phyloP scores from a whole-genome alignment of 495 filamentous ascomycete species.

The Penicillium fimorum region DNA sequence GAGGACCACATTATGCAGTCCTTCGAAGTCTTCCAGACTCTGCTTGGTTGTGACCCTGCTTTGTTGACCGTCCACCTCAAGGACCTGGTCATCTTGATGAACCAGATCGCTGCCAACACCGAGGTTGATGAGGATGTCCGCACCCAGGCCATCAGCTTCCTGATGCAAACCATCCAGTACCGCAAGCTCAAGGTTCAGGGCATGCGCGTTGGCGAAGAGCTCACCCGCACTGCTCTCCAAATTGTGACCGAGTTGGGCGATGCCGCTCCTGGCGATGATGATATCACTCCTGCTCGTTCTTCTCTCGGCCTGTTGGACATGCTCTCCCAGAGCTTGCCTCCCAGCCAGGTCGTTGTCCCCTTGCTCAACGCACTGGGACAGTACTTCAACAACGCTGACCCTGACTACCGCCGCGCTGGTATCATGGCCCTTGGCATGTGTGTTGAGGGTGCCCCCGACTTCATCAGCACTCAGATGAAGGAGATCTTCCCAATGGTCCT shows the following conservation, averaged over 20 bases:
- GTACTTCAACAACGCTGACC: conserved; percentile 69
- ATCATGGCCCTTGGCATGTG: conserved; percentile 90
- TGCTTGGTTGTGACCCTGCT: conserved; percentile 85
- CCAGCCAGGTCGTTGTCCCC: conserved; percentile 91
- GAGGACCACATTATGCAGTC: conserved; percentile 84
- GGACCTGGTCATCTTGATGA: conserved; percentile 91
- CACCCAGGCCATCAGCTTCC: conserved; percentile 85
- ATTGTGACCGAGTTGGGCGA: conserved; percentile 86
- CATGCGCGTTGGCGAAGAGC: conserved; percentile 75
- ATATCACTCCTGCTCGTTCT: conserved; percentile 83
- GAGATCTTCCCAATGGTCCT: conserved; percentile 84
- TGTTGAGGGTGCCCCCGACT: conserved; percentile 95
- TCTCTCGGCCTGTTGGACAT: conserved; percentile 86
- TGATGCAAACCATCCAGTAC: conserved; percentile 88
- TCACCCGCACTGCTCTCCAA: conserved; percentile 79
- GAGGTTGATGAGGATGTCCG: conserved; percentile 78
- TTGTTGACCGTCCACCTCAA: conserved; percentile 82
- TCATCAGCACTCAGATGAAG: conserved; percentile 84
- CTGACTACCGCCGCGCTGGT: conserved; percentile 81
- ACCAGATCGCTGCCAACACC: conserved; percentile 74
- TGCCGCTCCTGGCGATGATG: conserved; percentile 69
- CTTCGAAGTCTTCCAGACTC: conserved; percentile 97
- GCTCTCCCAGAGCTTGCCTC: conserved; percentile 81
- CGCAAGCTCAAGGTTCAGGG: conserved; percentile 93
- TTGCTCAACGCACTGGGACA: conserved; percentile 78